Percentiles rank a stretch among this genome's conserved stretches.
Evolutionary conservation across 192 early-diverging fungal species (phyloP).

Genomic region (Gaertneriomyces sp.): DNA sequence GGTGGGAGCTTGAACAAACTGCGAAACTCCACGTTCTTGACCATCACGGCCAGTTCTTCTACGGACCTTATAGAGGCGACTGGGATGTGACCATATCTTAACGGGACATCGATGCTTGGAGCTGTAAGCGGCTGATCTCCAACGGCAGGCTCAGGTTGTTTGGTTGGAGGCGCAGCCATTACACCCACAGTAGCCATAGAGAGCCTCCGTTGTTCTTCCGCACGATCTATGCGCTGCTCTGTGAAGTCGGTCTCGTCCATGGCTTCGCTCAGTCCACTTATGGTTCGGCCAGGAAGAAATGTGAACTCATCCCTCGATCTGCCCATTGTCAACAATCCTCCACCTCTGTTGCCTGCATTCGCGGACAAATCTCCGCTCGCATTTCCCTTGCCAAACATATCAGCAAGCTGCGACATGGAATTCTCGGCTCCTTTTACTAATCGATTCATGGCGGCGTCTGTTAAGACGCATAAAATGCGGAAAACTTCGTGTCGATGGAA

Average conservation of each 20-base stretch:
- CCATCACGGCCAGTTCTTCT: conserved; percentile 42
- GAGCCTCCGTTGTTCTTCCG: not conserved
- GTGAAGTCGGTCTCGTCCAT: conserved; percentile 52
- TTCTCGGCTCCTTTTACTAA: conserved; percentile 57
- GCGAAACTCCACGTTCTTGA: conserved; percentile 50
- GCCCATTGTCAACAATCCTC: conserved; percentile 38
- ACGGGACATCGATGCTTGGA: not conserved
- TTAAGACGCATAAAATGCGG: conserved; percentile 37
- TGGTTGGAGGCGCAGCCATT: not conserved
- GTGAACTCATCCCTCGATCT: conserved; percentile 38
- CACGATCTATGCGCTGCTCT: conserved; percentile 18
- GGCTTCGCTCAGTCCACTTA: conserved; percentile 26
- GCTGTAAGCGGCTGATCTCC: not conserved
- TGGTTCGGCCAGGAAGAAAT: conserved; percentile 20
- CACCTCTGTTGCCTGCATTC: conserved; percentile 37
- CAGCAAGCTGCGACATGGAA: conserved; percentile 45
- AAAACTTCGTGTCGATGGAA: conserved; percentile 53
- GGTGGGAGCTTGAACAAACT: conserved; percentile 43
- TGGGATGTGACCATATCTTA: conserved; percentile 40
- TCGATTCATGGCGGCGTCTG: conserved; percentile 55
- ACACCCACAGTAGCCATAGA: not conserved
- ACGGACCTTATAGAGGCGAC: conserved; percentile 33
- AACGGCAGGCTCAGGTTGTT: conserved; percentile 8
- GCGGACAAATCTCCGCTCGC: conserved; percentile 51
- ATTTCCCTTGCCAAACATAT: conserved; percentile 56